phyloP scores from a whole-genome alignment of 345 rosid species.

The Gossypium turneri region DNA sequence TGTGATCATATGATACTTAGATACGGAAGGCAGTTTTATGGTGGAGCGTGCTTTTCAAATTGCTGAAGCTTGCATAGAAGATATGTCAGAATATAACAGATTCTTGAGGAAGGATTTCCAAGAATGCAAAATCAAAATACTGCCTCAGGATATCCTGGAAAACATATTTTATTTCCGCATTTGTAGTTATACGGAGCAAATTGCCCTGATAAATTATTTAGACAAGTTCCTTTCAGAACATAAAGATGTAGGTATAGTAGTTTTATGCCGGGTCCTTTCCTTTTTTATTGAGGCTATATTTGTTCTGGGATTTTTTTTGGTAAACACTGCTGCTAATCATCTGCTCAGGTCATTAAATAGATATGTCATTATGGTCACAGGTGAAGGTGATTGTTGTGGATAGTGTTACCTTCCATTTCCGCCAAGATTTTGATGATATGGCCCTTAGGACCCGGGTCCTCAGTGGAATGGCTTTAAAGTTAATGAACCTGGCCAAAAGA shows the following conservation, averaged over 20 bases:
- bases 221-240: constrained; percentile 76
- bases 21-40: constrained; percentile 97
- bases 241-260: constrained; percentile 50
- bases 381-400: constrained; percentile 76
- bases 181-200: constrained; percentile 87
- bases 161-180: constrained; percentile 79
- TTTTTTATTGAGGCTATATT: not conserved
- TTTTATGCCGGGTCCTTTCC: not conserved
- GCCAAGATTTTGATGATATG: constrained; percentile 90
- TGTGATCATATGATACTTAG: constrained; percentile 33
- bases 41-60: constrained; percentile 86
- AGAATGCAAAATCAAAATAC: constrained; percentile 39
- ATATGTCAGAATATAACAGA: constrained; percentile 54
- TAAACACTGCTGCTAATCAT: not conserved
- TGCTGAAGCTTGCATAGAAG: constrained; percentile 74
- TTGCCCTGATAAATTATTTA: constrained; percentile 69
- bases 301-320: not conserved
- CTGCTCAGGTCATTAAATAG: not conserved
- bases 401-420: constrained; percentile 93
- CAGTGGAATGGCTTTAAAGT: constrained; percentile 73
- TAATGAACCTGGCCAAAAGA: constrained; percentile 82
- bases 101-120: constrained; percentile 46
- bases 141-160: constrained; percentile 61
- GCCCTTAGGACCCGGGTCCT: constrained; percentile 76
- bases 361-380: constrained; percentile 34